Conservation (phyloP, 179 eudicot species). For the Beta corolliflora region DNA sequence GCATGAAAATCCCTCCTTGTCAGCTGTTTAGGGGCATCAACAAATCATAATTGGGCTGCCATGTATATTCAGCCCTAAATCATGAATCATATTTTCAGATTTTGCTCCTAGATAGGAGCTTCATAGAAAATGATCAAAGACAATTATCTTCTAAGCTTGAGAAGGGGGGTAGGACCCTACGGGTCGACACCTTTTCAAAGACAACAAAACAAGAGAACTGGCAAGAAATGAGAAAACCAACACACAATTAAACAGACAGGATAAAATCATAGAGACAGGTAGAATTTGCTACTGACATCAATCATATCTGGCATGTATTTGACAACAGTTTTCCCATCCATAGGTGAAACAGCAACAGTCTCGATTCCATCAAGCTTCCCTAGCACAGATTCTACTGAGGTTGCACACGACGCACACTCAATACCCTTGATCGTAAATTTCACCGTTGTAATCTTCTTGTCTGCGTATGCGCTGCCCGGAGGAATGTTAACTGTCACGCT, state of each 20-base stretch:
- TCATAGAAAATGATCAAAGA: background rate
- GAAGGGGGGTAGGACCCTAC: background rate
- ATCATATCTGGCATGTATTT: constrained; percentile 60
- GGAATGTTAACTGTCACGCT: constrained; percentile 39
- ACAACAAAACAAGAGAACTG: background rate
- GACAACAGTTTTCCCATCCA: constrained; percentile 79
- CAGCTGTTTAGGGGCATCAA: background rate
- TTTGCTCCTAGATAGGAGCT: background rate
- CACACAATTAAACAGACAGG: background rate
- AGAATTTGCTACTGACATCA: constrained; percentile 45
- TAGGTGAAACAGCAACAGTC: constrained; percentile 55
- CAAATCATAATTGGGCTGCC: background rate
- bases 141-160: background rate
- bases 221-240: background rate
- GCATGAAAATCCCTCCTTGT: background rate
- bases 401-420: constrained; percentile 71
- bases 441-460: constrained; percentile 41
- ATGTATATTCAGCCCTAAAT: background rate
- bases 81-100: background rate
- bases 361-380: constrained; percentile 61
- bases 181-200: background rate
- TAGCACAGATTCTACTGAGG: constrained; percentile 71
- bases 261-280: background rate
- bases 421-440: constrained; percentile 64
- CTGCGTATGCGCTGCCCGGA: constrained; percentile 31